A percentile compares a stretch with the other conserved stretches of the same genome.
Evolutionary conservation across 2,329 filamentous ascomycete genomes (phyloP).

Genomic region (Ustulina deusta): DNA sequence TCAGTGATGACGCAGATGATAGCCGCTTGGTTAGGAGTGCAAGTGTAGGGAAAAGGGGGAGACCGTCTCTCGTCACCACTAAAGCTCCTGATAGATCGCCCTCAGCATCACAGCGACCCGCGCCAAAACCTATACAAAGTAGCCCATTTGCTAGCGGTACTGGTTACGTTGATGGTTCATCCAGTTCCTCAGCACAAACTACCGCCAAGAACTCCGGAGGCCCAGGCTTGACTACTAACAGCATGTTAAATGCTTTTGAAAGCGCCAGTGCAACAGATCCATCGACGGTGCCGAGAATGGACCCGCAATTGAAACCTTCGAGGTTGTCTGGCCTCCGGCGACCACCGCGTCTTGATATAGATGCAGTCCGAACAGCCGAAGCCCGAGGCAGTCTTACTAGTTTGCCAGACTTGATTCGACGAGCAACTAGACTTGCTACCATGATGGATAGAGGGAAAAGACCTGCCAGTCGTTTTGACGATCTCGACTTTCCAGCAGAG

Average conservation of each 20-base stretch:
- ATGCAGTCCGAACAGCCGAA: constrained; percentile 84
- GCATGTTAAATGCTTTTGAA: constrained; percentile 64
- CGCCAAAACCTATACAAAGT: constrained; percentile 53
- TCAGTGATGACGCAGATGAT: constrained; percentile 65
- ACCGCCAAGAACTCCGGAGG: constrained; percentile 45
- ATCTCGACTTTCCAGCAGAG: constrained; percentile 64
- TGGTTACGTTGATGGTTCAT: constrained; percentile 60
- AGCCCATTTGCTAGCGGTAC: constrained; percentile 59
- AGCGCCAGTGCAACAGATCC: constrained; percentile 61
- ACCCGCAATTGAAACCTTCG: constrained; percentile 52
- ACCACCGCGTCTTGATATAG: constrained; percentile 83
- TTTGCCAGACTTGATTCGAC: constrained; percentile 87
- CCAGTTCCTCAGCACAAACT: constrained; percentile 60
- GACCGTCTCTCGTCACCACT: constrained; percentile 66
- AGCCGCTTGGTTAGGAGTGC: constrained; percentile 70
- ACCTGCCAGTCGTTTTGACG: constrained; percentile 69
- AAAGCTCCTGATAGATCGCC: constrained; percentile 50
- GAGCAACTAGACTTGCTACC: constrained; percentile 86
- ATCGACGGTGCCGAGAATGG: constrained; percentile 47
- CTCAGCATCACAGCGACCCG: constrained; percentile 51
- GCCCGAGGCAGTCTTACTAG: constrained; percentile 91
- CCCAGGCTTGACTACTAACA: constrained; percentile 56
- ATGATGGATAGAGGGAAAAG: constrained; percentile 86
- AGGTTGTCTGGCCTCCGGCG: constrained; percentile 68
- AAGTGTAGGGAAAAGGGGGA: constrained; percentile 71